Base-by-base conservation (phyloP, 208 protist genomes). In the Vickermania spadyakhi region DNA sequence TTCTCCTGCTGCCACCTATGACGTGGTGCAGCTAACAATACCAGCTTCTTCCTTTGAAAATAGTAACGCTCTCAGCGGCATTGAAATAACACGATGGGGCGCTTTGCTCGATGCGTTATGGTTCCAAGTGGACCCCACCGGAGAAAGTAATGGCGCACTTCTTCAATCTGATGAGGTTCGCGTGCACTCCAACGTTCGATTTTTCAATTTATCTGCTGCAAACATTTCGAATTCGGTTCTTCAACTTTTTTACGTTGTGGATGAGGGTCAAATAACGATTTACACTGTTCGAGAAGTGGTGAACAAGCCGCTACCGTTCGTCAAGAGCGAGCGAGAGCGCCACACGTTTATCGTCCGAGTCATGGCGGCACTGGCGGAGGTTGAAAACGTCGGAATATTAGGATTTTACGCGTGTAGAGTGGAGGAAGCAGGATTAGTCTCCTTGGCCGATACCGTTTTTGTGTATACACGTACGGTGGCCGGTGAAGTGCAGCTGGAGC, bases 21-120 rank as follows among this genome's bases (percentile, higher is more conserved):
- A 63, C 23, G 55, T 75, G 50, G 51, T 64, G 2, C 67, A 73
- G 42, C 61, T 71, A 14, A 50, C n/a, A n/a, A n/a, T n/a, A n/a
- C n/a, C n/a, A n/a, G n/a, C n/a, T n/a, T n/a, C n/a, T n/a, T n/a
- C n/a, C n/a, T n/a, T n/a, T n/a, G n/a, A n/a, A n/a, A n/a, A n/a
- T n/a, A n/a, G n/a, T n/a, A n/a, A n/a, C n/a, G n/a, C n/a, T n/a
- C n/a, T 72, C 28, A 68, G 66, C 1, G 58, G 68, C 25, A 66
- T 73, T 28, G 82, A 86, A 60, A 45, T 65, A 22, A 66, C 75
- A 49, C 52, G 73, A 2, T 93, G 86, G 86, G 65, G 71, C 7
- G 49, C 66, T 21, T 27, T 93, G 21, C 59, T 84, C 62, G 86
- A 89, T 56, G 86, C 82, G 36, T 26, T 93, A 22, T 89, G 79